Evolutionary conservation across 2,329 filamentous ascomycete species (phyloP), one percentile per base, ranked within the genome.

Genomic region (Claviceps sp.): DNA sequence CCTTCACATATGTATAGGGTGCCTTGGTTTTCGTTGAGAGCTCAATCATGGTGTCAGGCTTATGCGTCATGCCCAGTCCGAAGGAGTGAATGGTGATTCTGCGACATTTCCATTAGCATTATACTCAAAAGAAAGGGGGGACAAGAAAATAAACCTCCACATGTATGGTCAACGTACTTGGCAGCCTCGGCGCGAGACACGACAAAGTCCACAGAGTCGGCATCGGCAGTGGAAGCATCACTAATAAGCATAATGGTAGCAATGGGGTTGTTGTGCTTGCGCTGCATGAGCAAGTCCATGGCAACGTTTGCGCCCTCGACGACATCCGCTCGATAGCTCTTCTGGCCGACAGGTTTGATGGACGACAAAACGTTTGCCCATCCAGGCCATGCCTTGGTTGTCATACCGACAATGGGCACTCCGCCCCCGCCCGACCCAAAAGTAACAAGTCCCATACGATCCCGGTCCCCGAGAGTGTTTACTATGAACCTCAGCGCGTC

Each of bases 1-100:
- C 93, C 70, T 97, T 98, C 59, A 98, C 90, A 62, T 97, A 98
- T 1, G 89, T 94, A 64, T 97, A 98, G 1, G 89, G 94, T 4
- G 90, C 93, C 71, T 97, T 98, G 3, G 93, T 98, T 55, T 89
- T 80, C 6, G 87, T 93, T 0, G 93, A 97, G 13, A 98, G 74
- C 69, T 97, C 91, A 56, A 98, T 95, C 89, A 98, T 95, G 1
- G 90, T 96, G 64, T 98, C 93, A 5, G 93, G 93, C 70, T 97
- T 97, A 70, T 98, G 93, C 0, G 91, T 97, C 73, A 96, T 82
- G 50, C 93, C 93, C 18, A 98, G 78, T 37, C 93, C 93, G 61
- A 98, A 98, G 0, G 93, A 96, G 68, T 97, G 89, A 52, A 98
- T 95, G 13, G 88, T 84, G 60, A 98, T 93, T 70, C 84, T 88